Conservation (phyloP, 306 rosid genomes). For the Nissolia schottii region DNA sequence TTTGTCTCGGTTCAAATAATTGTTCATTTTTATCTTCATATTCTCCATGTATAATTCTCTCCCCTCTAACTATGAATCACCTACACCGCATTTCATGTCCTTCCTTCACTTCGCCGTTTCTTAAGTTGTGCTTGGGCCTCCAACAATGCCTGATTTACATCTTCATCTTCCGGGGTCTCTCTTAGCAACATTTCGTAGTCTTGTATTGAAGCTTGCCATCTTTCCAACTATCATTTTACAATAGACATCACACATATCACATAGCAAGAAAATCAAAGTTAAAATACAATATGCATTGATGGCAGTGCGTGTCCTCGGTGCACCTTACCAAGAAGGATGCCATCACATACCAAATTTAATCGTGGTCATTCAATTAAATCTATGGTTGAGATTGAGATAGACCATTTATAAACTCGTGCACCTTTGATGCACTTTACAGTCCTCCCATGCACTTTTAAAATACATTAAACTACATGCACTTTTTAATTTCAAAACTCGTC, state of each 20-base stretch:
- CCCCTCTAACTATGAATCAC: not conserved
- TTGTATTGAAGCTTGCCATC: conserved; percentile 66
- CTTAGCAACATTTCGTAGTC: conserved; percentile 62
- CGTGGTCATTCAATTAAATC: too few relatives aligned
- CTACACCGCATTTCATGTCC: not conserved
- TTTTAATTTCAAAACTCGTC: too few relatives aligned
- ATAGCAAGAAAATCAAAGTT: not conserved
- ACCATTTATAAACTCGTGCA: too few relatives aligned
- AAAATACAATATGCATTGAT: not conserved
- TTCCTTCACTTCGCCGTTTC: conserved; percentile 32
- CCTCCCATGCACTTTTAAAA: too few relatives aligned
- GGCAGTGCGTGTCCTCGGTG: too few relatives aligned
- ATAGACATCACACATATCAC: not conserved
- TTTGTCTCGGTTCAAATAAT: not conserved
- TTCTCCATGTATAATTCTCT: not conserved
- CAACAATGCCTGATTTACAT: conserved; percentile 40
- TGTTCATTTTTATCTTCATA: not conserved
- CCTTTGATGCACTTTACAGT: too few relatives aligned
- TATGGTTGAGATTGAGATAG: too few relatives aligned
- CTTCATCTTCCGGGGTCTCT: conserved; percentile 55
- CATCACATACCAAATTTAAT: too few relatives aligned
- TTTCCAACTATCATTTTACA: conserved; percentile 50
- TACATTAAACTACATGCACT: too few relatives aligned
- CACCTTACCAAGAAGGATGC: too few relatives aligned
- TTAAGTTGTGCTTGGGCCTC: conserved; percentile 45